These are phyloP conservation scores for Closterium sp. DNA, from an alignment of 139 green algal genomes.

Conservation along the genomic window DNA sequence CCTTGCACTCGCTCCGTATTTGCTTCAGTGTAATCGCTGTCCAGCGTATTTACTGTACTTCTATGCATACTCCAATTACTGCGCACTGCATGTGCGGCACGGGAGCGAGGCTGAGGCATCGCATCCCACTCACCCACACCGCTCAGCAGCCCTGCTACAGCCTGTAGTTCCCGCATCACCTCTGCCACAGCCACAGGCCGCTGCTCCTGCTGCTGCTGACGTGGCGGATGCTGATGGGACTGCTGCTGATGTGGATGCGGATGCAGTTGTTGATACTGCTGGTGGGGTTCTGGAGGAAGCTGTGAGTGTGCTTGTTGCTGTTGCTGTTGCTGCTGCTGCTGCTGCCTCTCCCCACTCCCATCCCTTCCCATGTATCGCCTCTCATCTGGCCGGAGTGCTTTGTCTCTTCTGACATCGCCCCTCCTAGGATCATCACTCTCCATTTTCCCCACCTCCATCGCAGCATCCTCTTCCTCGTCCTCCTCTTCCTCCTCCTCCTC, in stretches of 20 bases:
- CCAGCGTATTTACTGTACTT: neutral
- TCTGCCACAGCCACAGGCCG: neutral
- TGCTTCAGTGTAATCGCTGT: neutral
- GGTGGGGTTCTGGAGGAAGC: neutral
- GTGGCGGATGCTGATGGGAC: neutral
- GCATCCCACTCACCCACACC: neutral
- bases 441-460: too few relatives aligned
- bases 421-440: too few relatives aligned
- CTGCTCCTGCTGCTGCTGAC: neutral
- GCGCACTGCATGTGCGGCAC: neutral
- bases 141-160: neutral
- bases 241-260: neutral
- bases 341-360: neutral
- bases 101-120: neutral
- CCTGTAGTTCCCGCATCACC: neutral
- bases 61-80: neutral
- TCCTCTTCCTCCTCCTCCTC: too few relatives aligned
- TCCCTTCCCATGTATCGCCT: neutral
- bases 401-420: too few relatives aligned
- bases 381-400: too few relatives aligned
- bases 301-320: neutral
- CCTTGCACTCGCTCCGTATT: too few relatives aligned
- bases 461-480: too few relatives aligned
- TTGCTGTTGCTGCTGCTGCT: neutral
- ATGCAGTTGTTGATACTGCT: neutral